Conservation (phyloP, 306 rosid species). For the Prunus mume region DNA sequence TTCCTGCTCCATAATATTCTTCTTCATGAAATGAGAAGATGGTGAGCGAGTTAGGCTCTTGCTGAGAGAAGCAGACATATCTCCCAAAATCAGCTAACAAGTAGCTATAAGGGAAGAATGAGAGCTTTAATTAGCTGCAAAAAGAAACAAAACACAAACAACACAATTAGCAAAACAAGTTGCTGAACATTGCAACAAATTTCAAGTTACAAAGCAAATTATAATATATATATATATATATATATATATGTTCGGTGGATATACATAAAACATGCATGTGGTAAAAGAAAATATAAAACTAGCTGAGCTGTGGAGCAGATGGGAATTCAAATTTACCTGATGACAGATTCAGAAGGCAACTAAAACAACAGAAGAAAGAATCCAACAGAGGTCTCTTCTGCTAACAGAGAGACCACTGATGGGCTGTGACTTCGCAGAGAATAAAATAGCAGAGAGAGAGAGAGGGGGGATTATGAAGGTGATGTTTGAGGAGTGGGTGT, state of each 20-base stretch:
- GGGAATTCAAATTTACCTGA: slow-evolving; percentile 35
- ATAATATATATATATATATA: background rate
- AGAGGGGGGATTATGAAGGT: slow-evolving; percentile 18
- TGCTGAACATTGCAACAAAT: slow-evolving; percentile 3
- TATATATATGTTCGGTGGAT: background rate
- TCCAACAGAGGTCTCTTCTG: slow-evolving; percentile 50
- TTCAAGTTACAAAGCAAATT: slow-evolving; percentile 36
- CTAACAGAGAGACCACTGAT: slow-evolving; percentile 41
- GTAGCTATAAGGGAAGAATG: background rate
- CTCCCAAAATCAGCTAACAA: background rate
- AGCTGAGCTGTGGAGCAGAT: background rate
- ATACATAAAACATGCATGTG: slow-evolving; percentile 22
- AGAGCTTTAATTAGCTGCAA: slow-evolving; percentile 32
- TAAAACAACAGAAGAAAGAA: background rate
- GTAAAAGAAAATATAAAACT: slow-evolving; percentile 7
- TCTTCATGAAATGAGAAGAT: slow-evolving; percentile 21
- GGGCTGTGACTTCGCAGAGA: slow-evolving; percentile 45
- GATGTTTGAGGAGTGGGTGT: slow-evolving; percentile 40
- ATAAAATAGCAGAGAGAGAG: background rate
- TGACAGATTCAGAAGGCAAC: background rate
- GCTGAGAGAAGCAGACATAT: slow-evolving; percentile 36
- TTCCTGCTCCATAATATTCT: slow-evolving; percentile 13
- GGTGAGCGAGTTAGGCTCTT: slow-evolving; percentile 25
- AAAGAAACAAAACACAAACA: slow-evolving; percentile 2
- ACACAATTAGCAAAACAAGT: background rate